These are phyloP conservation scores for Cinnamomum chago DNA, from an alignment of 164 flowering plant genomes.

Conservation along the genomic window DNA sequence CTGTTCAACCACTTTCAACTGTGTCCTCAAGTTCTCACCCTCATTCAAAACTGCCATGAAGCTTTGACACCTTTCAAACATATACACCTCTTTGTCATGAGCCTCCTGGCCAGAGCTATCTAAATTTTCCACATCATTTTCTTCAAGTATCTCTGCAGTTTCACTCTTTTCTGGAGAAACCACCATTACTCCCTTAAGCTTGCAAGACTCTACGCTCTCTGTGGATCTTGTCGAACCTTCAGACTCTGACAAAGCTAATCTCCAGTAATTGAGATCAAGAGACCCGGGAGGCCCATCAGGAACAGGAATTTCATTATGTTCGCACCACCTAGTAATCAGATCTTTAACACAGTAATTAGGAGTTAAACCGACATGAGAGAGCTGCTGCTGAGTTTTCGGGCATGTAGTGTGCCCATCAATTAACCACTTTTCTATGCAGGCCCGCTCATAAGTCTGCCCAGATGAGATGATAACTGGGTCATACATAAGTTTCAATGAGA, in stretches of 20 bases:
- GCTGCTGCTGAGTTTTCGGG: constrained; percentile 91
- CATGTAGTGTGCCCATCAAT: constrained; percentile 89
- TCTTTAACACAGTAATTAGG: constrained; percentile 98
- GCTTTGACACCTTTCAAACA: constrained; percentile 43
- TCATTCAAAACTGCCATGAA: constrained; percentile 44
- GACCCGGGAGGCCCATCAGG: constrained; percentile 91
- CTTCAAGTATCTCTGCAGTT: constrained; percentile 43
- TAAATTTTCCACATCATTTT: constrained; percentile 27
- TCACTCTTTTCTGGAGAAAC: constrained; percentile 64
- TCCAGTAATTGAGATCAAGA: constrained; percentile 90
- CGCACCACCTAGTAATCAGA: constrained; percentile 91
- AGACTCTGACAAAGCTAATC: constrained; percentile 68
- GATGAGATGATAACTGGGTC: constrained; percentile 95
- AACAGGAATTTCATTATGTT: constrained; percentile 65
- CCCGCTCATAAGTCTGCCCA: constrained; percentile 92
- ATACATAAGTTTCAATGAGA: constrained; percentile 94
- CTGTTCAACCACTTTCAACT: constrained; percentile 66
- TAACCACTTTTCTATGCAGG: constrained; percentile 98
- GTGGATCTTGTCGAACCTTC: constrained; percentile 53
- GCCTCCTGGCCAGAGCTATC: constrained; percentile 34
- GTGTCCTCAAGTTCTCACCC: constrained; percentile 38
- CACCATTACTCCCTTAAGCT: constrained; percentile 65
- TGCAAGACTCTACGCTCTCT: constrained; percentile 47
- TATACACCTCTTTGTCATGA: constrained; percentile 23
- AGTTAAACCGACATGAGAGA: constrained; percentile 71